Base-by-base conservation (phyloP, 768 basidiomycete genomes). In the Pleurotus salmoneostramineus region DNA sequence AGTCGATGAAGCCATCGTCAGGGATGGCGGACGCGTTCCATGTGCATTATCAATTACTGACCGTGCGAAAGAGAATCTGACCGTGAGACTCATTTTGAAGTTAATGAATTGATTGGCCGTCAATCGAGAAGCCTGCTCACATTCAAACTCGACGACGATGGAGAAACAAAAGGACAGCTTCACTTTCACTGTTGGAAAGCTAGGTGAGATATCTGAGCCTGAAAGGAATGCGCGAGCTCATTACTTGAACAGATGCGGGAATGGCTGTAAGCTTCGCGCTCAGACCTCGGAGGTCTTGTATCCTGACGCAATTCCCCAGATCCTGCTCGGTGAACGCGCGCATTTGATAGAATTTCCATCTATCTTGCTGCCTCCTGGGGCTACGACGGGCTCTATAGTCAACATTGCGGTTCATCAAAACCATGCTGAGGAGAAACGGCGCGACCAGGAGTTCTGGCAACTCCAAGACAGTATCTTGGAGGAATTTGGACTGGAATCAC, bases 331-430 rank as follows among this genome's bases (percentile, higher is more conserved):
- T 12, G 93, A 93, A 70, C 84, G 93, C 44, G 95, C 95, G 14
- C 96, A 98, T 67, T 81, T 98, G 36, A 96, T 99, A 65, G 96
- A 99, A 72, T 99, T 98, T 71, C 97, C 97, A 1, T 98, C 97
- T 0, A 80, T 99, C 40, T 83, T 98, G 1, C 77, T 98, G 5
- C 97, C 97, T 0, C 91, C 95, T 0, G 95, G 95, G 11, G 88
- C 93, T 1, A 87, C 89, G 6, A 85, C 95, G 0, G 97, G 97
- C 4, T 97, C 94, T 15, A 98, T 99, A 63, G 93, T 99, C 64
- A 97, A 94, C 69, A 98, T 98, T 71, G 87, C 95, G 2, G 95
- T 98, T 11, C 84, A 92, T 66, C 89, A 94, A 62, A 97, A 99
- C 68, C 72, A 84, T 34, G 68, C 77, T 0, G 95, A 96, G 65